phyloP scores from a whole-genome alignment of 106 monocot species.

The Alisma plantagoaquatica region DNA sequence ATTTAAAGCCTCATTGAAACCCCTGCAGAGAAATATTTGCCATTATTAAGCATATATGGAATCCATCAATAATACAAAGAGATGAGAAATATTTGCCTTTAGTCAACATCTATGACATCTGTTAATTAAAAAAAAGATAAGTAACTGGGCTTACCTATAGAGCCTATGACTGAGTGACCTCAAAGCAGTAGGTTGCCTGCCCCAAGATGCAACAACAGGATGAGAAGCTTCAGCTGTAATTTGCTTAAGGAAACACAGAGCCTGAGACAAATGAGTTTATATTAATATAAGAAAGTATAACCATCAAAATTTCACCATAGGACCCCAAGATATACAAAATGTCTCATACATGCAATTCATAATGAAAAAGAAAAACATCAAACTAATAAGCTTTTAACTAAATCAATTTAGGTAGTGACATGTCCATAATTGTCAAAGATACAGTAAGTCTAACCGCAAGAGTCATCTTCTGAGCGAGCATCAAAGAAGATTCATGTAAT shows the following conservation, averaged over 20 bases:
- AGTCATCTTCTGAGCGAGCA: conserved; percentile 60
- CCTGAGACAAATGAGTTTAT: conserved; percentile 21
- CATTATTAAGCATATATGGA: conserved; percentile 1
- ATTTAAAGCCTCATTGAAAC: conserved; percentile 65
- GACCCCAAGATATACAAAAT: background rate
- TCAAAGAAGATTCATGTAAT: conserved; percentile 50
- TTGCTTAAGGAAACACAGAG: conserved; percentile 56
- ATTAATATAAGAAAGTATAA: background rate
- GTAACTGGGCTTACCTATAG: conserved; percentile 40
- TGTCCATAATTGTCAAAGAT: conserved; percentile 1
- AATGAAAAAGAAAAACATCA: no score
- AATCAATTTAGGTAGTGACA: background rate
- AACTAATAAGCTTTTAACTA: background rate
- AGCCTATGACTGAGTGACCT: conserved; percentile 58
- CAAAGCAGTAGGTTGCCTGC: conserved; percentile 45
- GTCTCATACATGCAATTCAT: background rate
- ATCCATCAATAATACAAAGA: background rate
- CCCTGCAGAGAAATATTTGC: conserved; percentile 20
- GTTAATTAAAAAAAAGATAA: no score
- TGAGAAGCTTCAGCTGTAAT: conserved; percentile 44
- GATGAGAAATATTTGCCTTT: background rate
- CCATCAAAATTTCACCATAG: conserved; percentile 1
- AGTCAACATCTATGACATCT: no score
- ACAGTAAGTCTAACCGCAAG: conserved; percentile 33
- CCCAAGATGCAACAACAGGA: conserved; percentile 32